phyloP scores from a whole-genome alignment of 2,329 filamentous ascomycete species.

The Orbilia brochopaga region DNA sequence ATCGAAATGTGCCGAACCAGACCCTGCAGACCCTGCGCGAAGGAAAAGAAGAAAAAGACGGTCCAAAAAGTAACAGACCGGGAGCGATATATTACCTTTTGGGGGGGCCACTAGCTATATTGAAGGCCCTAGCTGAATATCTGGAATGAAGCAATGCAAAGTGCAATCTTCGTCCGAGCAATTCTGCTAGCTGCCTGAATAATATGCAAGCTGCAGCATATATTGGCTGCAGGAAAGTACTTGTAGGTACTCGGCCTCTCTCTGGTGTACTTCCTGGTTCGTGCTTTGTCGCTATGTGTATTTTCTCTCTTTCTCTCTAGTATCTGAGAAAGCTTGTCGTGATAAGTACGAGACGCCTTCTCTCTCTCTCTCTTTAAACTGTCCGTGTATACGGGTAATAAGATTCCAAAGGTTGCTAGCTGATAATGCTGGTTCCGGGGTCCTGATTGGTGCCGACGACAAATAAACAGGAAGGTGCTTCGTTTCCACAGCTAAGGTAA shows the following conservation, averaged over 20 bases:
- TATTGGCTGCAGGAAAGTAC: slow-evolving; percentile 35
- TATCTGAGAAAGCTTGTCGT: slow-evolving; percentile 47
- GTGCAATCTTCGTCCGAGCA: slow-evolving; percentile 19
- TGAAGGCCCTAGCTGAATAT: background rate
- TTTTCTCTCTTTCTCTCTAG: slow-evolving; percentile 11
- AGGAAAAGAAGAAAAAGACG: slow-evolving; percentile 6
- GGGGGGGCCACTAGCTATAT: slow-evolving; percentile 12
- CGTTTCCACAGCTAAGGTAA: slow-evolving; percentile 50
- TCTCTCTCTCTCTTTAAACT: too few species aligned
- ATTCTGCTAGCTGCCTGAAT: slow-evolving; percentile 19
- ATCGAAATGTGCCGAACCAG: slow-evolving; percentile 45
- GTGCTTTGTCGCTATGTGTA: slow-evolving; percentile 45
- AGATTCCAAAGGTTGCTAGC: slow-evolving; percentile 42
- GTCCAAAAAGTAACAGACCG: slow-evolving; percentile 19
- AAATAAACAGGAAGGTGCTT: slow-evolving; percentile 49
- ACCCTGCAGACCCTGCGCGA: slow-evolving; percentile 30
- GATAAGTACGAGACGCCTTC: slow-evolving; percentile 27
- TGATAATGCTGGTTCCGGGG: slow-evolving; percentile 38
- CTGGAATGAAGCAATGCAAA: slow-evolving; percentile 30
- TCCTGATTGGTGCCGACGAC: slow-evolving; percentile 44
- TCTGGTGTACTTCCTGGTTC: slow-evolving; percentile 50
- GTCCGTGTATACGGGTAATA: slow-evolving; percentile 45
- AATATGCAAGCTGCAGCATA: slow-evolving; percentile 32
- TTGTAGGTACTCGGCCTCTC: slow-evolving; percentile 18
- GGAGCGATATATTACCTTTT: slow-evolving; percentile 41